phyloP scores from a whole-genome alignment of 495 filamentous ascomycete genomes.

The Talaromyces stipitatus region DNA sequence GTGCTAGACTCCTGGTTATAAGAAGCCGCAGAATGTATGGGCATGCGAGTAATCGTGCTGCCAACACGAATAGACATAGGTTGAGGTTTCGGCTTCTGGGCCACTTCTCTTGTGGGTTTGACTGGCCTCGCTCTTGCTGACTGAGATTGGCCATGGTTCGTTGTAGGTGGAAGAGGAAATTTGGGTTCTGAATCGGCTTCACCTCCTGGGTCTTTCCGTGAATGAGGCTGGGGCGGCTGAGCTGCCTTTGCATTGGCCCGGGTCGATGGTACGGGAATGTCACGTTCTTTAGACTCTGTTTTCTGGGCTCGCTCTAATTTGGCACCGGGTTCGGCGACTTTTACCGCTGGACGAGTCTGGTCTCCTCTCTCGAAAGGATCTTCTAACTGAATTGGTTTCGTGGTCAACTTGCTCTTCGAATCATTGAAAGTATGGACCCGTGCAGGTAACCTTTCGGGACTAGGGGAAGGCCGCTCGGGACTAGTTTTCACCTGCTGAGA shows the following conservation, averaged over 20 bases:
- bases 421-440: neutral
- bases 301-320: constrained; percentile 20
- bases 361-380: constrained; percentile 2
- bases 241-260: constrained; percentile 30
- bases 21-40: constrained; percentile 46
- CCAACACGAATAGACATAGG: constrained; percentile 76
- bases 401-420: neutral
- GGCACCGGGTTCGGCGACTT: neutral
- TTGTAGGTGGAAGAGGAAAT: constrained; percentile 41
- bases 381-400: constrained; percentile 6
- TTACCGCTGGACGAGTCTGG: neutral
- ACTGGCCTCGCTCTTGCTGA: constrained; percentile 51
- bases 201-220: constrained; percentile 30
- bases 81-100: constrained; percentile 60
- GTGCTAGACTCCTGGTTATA: constrained; percentile 51
- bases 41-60: constrained; percentile 58
- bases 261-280: constrained; percentile 18
- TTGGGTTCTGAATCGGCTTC: constrained; percentile 28
- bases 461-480: neutral
- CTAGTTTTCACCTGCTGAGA: neutral
- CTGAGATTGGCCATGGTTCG: constrained; percentile 34
- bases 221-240: constrained; percentile 44
- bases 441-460: neutral
- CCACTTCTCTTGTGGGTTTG: constrained; percentile 61
- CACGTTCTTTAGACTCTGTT: constrained; percentile 14